Base-by-base conservation (phyloP, 495 filamentous ascomycete genomes). In the Bryoglossum gracile region DNA sequence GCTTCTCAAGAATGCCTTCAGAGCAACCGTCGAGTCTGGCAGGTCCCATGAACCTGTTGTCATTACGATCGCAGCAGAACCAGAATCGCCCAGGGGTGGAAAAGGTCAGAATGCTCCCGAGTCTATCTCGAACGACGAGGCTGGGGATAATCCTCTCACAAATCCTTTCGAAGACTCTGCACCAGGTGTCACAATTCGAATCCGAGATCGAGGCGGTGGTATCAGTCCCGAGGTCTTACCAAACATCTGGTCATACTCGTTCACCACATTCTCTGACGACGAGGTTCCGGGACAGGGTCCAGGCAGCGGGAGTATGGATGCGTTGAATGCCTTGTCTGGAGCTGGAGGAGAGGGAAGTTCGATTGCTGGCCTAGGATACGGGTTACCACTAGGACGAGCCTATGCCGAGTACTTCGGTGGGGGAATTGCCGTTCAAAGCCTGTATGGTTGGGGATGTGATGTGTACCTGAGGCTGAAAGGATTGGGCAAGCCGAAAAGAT, bases 341-440 rank as follows among this genome's bases (percentile, higher is more conserved):
- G 75, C 73, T 14, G 78, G 83, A 36, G 78, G 76, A 2, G 81
- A 81, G 28, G 68, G 76, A 2, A 86, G 80, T 57, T 88, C 82
- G 43, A 89, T 98, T 50, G 92, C 92, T 0, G 89, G 92, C 1
- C 68, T 98, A 21, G 92, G 92, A 2, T 98, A 98, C 67, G 92
- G 92, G 10, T 58, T 98, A 50, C 92, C 92, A 32, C 66, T 98
- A 30, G 88, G 89, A 43, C 76, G 92, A 55, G 91, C 92, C 0
- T 98, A 98, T 67, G 92, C 92, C 0, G 90, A 98, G 68, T 96
- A 97, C 60, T 98, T 98, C 72, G 92, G 92, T 2, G 92, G 92
- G 1, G 88, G 91, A n/a, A 89, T 98, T 53, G 80, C 78, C 6
- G 82, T 98, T 48, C 92, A 97, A 74, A 95, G 87, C 59, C 62